Percentiles rank a stretch among this genome's conserved stretches.
These are phyloP conservation scores for Xenoacremonium recifei DNA, from an alignment of 2,329 filamentous ascomycete genomes.

Conservation along the genomic window DNA sequence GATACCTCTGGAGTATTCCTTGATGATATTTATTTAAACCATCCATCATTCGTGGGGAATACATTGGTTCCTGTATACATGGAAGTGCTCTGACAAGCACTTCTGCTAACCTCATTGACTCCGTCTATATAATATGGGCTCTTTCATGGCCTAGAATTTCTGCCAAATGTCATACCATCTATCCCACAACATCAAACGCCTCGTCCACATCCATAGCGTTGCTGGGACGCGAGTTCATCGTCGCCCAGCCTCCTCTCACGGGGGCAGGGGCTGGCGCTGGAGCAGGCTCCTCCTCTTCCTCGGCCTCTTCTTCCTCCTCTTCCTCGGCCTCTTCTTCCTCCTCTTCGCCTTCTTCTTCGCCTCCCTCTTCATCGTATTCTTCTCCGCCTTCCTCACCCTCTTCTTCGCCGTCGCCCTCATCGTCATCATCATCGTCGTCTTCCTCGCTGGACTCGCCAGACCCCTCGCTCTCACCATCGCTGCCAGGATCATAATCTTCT, in stretches of 20 bases:
- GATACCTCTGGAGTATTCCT: too few species aligned
- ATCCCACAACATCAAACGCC: constrained; percentile 32
- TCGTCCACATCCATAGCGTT: constrained; percentile 31
- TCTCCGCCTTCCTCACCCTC: constrained; percentile 39
- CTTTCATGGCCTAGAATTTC: too few species aligned
- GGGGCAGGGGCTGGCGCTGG: constrained; percentile 14
- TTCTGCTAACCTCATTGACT: too few species aligned
- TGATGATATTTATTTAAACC: too few species aligned
- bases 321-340: constrained; percentile 20
- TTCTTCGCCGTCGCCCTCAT: constrained; percentile 40
- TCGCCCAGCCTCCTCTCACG: constrained; percentile 31
- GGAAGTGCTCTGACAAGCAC: too few species aligned
- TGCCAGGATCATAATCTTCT: constrained; percentile 65
- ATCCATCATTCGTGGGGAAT: too few species aligned
- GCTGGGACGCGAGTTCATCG: constrained; percentile 22
- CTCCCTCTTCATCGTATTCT: constrained; percentile 33
- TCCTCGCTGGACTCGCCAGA: constrained; percentile 51
- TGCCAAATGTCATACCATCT: too few species aligned
- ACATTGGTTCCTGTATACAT: too few species aligned
- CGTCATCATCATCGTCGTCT: constrained; percentile 52
- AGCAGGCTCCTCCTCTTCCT: constrained; percentile 11
- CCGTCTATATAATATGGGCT: too few species aligned
- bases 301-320: constrained; percentile 15
- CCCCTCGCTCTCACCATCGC: constrained; percentile 58
- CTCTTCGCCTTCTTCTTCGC: constrained; percentile 25